Evolutionary conservation across 2,329 filamentous ascomycete genomes (phyloP).

Genomic region (Amphichorda felina): DNA sequence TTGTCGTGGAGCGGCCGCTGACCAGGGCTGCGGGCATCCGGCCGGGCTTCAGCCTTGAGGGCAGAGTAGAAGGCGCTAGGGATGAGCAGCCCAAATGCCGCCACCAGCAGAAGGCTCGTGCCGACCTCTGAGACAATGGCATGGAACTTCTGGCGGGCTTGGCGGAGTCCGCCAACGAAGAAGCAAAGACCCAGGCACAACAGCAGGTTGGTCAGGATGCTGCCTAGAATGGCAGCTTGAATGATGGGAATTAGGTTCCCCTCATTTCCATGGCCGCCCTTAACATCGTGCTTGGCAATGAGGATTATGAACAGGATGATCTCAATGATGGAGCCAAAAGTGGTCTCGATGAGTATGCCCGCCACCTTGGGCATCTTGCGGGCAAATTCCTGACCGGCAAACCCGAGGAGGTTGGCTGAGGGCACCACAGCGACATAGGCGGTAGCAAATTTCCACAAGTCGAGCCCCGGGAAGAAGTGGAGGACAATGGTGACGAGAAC

Average conservation of each 20-base stretch:
- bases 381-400: slow-evolving; percentile 42
- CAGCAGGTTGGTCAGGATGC: slow-evolving; percentile 55
- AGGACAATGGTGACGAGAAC: slow-evolving; percentile 32
- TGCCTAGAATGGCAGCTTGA: slow-evolving; percentile 57
- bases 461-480: slow-evolving; percentile 18
- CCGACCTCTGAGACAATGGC: slow-evolving; percentile 57
- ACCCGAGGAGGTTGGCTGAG: slow-evolving; percentile 35
- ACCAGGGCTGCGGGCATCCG: slow-evolving; percentile 9
- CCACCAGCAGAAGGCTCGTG: slow-evolving; percentile 52
- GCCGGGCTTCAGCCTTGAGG: slow-evolving; percentile 15
- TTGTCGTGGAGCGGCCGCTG: slow-evolving; percentile 7
- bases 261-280: slow-evolving; percentile 13
- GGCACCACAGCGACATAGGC: slow-evolving; percentile 37
- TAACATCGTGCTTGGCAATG: slow-evolving; percentile 23
- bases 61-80: slow-evolving; percentile 23
- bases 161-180: slow-evolving; percentile 49
- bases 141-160: slow-evolving; percentile 49
- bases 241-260: slow-evolving; percentile 44
- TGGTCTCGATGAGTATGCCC: slow-evolving; percentile 36
- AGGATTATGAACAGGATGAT: slow-evolving; percentile 58
- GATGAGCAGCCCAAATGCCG: slow-evolving; percentile 25
- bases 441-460: slow-evolving; percentile 31
- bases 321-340: slow-evolving; percentile 53
- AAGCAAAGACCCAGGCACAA: slow-evolving; percentile 59
- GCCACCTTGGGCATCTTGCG: slow-evolving; percentile 54